A percentile compares a stretch with the other conserved stretches of the same genome.
These are phyloP conservation scores for Spinellus fusiger DNA, from an alignment of 192 early-diverging fungal genomes.

Conservation along the genomic window DNA sequence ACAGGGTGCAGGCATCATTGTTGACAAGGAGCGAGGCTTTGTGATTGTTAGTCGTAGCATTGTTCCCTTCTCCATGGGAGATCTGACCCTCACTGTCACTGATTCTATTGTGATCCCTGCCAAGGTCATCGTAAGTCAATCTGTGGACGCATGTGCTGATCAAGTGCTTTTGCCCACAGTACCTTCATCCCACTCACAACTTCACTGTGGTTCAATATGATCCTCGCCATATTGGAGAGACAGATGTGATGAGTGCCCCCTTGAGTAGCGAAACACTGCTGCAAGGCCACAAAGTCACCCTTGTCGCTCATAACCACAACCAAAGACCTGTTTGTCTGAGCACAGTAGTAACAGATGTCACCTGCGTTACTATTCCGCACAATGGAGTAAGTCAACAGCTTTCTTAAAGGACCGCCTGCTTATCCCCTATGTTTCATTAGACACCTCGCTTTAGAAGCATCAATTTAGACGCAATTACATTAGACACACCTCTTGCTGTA, in stretches of 20 bases:
- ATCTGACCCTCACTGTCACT: slow-evolving; percentile 75
- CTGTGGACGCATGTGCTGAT: not conserved
- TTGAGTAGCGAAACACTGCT: slow-evolving; percentile 51
- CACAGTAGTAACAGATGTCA: slow-evolving; percentile 57
- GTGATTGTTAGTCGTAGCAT: slow-evolving; percentile 77
- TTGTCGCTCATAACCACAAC: slow-evolving; percentile 55
- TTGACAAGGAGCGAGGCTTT: slow-evolving; percentile 74
- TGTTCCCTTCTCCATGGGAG: slow-evolving; percentile 71
- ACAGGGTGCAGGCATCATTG: slow-evolving; percentile 70
- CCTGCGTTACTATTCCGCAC: slow-evolving; percentile 51
- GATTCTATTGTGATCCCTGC: slow-evolving; percentile 82
- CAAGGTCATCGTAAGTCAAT: slow-evolving; percentile 40
- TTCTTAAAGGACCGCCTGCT: not conserved
- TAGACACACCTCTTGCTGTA: slow-evolving; percentile 77
- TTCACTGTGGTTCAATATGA: slow-evolving; percentile 82
- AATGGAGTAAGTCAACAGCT: slow-evolving; percentile 31
- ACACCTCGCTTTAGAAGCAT: slow-evolving; percentile 61
- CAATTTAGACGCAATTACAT: slow-evolving; percentile 76
- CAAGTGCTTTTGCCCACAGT: slow-evolving; percentile 22
- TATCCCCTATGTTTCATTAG: slow-evolving; percentile 13
- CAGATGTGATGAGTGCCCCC: slow-evolving; percentile 58
- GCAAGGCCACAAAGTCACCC: slow-evolving; percentile 57
- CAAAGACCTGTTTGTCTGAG: slow-evolving; percentile 53
- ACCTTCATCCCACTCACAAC: slow-evolving; percentile 87
- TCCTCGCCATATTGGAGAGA: slow-evolving; percentile 67